Conservation (phyloP, 2,329 filamentous ascomycete species). For the Talaromyces sp. region DNA sequence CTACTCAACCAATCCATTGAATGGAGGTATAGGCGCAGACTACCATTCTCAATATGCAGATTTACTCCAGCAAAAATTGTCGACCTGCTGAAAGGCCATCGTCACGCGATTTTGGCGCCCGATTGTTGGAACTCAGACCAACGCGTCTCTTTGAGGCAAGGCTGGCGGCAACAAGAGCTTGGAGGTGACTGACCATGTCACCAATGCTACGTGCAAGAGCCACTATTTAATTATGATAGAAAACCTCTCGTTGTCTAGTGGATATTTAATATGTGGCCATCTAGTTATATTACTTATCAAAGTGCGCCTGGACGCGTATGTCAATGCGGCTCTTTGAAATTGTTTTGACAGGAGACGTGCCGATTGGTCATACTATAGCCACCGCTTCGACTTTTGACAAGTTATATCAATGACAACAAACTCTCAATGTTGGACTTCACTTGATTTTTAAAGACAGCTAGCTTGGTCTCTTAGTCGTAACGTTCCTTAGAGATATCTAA, state of each 20-base stretch:
- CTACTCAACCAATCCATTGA: neutral
- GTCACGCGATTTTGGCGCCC: no score
- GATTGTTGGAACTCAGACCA: no score
- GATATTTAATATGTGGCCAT: neutral
- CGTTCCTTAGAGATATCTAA: neutral
- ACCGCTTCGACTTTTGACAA: no score
- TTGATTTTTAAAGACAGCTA: neutral
- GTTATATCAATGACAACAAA: neutral
- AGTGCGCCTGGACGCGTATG: neutral
- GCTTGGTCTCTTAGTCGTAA: neutral
- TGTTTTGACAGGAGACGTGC: neutral
- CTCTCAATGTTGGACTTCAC: neutral
- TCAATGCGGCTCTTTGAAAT: neutral
- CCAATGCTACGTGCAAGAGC: neutral
- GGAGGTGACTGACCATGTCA: neutral
- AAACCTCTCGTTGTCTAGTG: no score
- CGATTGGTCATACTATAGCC: neutral
- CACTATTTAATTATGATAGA: neutral
- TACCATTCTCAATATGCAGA: no score
- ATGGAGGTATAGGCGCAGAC: neutral
- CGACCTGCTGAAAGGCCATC: no score
- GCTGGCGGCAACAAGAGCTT: neutral
- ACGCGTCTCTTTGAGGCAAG: neutral
- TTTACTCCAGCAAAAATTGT: no score
- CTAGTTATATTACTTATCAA: neutral